Percentiles rank a stretch among this genome's conserved stretches.
Conservation (phyloP, 768 basidiomycete species). For the Scleroderma citrinum region DNA sequence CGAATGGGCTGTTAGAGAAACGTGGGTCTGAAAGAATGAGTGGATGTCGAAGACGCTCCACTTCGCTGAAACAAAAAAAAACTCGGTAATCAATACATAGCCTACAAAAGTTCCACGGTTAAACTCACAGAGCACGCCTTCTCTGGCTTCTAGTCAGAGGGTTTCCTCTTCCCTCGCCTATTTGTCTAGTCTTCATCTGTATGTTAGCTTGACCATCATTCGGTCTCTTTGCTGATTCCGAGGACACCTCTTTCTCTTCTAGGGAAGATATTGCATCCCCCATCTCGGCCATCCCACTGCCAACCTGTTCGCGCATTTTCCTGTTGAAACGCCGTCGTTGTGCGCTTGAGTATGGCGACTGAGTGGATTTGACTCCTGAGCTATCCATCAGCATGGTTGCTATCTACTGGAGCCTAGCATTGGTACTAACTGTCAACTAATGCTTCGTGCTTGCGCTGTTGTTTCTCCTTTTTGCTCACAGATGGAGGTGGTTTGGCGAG, state of each 20-base stretch:
- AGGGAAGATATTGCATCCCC: conserved; percentile 51
- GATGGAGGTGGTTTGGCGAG: conserved; percentile 22
- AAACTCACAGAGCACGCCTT: conserved; percentile 59
- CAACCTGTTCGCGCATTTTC: conserved; percentile 57
- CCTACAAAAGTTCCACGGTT: too few species aligned
- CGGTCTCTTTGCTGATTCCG: conserved; percentile 12
- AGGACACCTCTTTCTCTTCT: conserved; percentile 30
- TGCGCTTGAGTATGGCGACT: conserved; percentile 62
- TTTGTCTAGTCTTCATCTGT: conserved; percentile 41
- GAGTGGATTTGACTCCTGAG: conserved; percentile 44
- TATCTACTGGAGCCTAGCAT: conserved; percentile 8
- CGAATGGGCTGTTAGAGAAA: conserved; percentile 65
- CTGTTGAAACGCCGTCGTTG: conserved; percentile 67
- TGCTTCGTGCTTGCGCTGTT: conserved; percentile 56
- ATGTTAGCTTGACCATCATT: conserved; percentile 11
- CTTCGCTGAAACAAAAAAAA: conserved; percentile 39
- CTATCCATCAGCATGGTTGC: background rate
- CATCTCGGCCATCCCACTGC: conserved; percentile 44
- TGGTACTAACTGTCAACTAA: conserved; percentile 71
- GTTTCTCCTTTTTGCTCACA: conserved; percentile 63
- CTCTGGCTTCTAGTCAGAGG: conserved; percentile 61
- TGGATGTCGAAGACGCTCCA: conserved; percentile 65
- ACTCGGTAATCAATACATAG: background rate
- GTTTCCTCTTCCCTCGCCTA: conserved; percentile 58
- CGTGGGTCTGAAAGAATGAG: conserved; percentile 60